These are phyloP conservation scores for Cinnamomum micranthum DNA, from an alignment of 164 flowering plant species.

Conservation along the genomic window DNA sequence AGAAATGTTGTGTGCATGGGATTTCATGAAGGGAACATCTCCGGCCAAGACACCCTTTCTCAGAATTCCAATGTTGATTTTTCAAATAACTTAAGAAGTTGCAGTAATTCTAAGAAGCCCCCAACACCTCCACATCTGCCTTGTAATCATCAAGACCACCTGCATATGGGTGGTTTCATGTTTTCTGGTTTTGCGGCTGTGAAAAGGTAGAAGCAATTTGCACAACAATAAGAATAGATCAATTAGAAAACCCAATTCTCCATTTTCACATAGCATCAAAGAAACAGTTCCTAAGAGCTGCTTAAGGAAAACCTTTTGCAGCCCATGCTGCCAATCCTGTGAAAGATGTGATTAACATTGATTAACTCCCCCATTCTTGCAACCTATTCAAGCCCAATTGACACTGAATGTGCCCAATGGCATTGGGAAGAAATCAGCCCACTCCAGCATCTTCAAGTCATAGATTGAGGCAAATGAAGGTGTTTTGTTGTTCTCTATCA, in stretches of 20 bases:
- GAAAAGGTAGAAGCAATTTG: conserved; percentile 14
- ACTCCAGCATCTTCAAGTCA: conserved; percentile 12
- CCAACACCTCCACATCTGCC: conserved; percentile 9
- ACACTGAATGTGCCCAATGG: conserved; percentile 8
- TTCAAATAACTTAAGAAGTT: conserved; percentile 20
- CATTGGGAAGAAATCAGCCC: conserved; percentile 16
- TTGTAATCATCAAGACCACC: conserved; percentile 14
- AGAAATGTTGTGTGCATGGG: conserved; percentile 18
- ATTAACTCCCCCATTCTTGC: conserved; percentile 43
- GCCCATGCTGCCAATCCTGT: conserved; percentile 14
- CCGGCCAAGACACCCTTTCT: conserved; percentile 18
- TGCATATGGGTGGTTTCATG: conserved; percentile 15
- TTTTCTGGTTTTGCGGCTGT: conserved; percentile 12
- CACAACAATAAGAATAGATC: conserved; percentile 12
- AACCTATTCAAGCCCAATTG: conserved; percentile 12
- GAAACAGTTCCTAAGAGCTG: conserved; percentile 16
- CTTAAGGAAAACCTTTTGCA: conserved; percentile 2
- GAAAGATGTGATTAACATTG: conserved; percentile 53
- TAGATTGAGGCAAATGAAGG: conserved; percentile 14
- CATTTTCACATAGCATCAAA: conserved; percentile 15
- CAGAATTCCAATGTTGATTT: conserved; percentile 21
- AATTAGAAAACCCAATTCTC: conserved; percentile 14
- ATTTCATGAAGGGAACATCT: conserved; percentile 16
- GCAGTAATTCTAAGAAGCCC: conserved; percentile 11
- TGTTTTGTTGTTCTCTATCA: conserved; percentile 21